phyloP scores from a whole-genome alignment of 108 stramenopile species.

The Parietichytrium sp. region DNA sequence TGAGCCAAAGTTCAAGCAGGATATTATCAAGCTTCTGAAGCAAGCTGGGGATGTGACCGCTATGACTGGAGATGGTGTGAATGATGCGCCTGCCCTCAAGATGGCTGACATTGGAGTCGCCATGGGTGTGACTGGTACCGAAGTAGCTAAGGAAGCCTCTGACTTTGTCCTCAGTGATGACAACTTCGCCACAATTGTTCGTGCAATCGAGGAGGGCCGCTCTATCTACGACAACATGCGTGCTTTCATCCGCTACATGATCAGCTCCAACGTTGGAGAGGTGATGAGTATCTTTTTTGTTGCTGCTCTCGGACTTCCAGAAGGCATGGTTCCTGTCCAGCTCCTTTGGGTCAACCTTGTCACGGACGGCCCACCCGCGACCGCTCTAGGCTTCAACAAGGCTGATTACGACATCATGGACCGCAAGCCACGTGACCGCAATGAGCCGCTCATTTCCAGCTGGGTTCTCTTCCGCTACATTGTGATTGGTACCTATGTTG shows the following conservation, averaged over 20 bases:
- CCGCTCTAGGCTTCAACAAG: conserved; percentile 65
- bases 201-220: conserved; percentile 62
- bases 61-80: conserved; percentile 57
- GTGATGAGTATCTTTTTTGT: conserved; percentile 41
- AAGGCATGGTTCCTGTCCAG: conserved; percentile 30
- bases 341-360: conserved; percentile 61
- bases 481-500: conserved; percentile 61
- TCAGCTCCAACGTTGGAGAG: conserved; percentile 41
- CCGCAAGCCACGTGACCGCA: conserved; percentile 49
- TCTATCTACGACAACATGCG: conserved; percentile 63
- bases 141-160: conserved; percentile 64
- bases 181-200: conserved; percentile 61
- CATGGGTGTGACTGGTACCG: conserved; percentile 67
- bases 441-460: background rate
- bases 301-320: conserved; percentile 39
- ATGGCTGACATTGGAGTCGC: conserved; percentile 66
- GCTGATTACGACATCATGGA: conserved; percentile 61
- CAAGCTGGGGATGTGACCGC: conserved; percentile 40
- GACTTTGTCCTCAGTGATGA: conserved; percentile 58
- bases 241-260: conserved; percentile 55
- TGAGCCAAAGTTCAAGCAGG: conserved; percentile 74
- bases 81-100: conserved; percentile 66
- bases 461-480: conserved; percentile 51
- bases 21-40: conserved; percentile 55
- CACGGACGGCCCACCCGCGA: conserved; percentile 65